phyloP scores from a whole-genome alignment of 108 stramenopile genomes.

The Stephanodiscus triporus region DNA sequence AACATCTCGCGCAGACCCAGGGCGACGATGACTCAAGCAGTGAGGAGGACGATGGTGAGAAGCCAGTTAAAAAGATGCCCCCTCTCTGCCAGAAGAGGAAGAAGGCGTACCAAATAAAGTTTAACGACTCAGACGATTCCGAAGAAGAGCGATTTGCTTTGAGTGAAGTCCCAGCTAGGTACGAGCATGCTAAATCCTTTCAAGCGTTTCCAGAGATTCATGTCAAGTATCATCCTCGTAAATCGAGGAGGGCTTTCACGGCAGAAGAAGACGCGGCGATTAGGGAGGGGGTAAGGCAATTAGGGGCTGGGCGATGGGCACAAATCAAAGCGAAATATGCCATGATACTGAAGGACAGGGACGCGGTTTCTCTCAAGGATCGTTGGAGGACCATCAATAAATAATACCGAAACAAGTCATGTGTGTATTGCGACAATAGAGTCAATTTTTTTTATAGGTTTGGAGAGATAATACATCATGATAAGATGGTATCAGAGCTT shows the following conservation, averaged over 20 bases:
- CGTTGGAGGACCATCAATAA: slow-evolving; percentile 65
- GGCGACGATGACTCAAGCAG: slow-evolving; percentile 11
- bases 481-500: no score
- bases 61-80: slow-evolving; percentile 3
- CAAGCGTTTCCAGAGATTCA: slow-evolving; percentile 10
- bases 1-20: slow-evolving; percentile 4
- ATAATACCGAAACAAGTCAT: not conserved
- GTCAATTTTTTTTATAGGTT: not conserved
- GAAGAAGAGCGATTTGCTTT: slow-evolving; percentile 23
- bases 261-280: slow-evolving; percentile 66
- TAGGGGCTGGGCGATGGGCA: slow-evolving; percentile 68
- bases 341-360: slow-evolving; percentile 56
- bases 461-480: not conserved
- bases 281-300: slow-evolving; percentile 49
- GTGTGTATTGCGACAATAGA: not conserved
- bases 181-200: slow-evolving; percentile 1
- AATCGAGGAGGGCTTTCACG: slow-evolving; percentile 55
- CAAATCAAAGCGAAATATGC: slow-evolving; percentile 61
- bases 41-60: slow-evolving; percentile 8
- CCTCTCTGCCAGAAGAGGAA: slow-evolving; percentile 23
- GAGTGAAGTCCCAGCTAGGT: slow-evolving; percentile 35
- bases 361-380: slow-evolving; percentile 76
- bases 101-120: slow-evolving; percentile 19
- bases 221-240: slow-evolving; percentile 4
- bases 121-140: slow-evolving; percentile 23